A percentile compares a stretch with the other conserved stretches of the same genome.
Evolutionary conservation across 192 early-diverging fungal species (phyloP).

Genomic region (Geosiphon pyriformis): DNA sequence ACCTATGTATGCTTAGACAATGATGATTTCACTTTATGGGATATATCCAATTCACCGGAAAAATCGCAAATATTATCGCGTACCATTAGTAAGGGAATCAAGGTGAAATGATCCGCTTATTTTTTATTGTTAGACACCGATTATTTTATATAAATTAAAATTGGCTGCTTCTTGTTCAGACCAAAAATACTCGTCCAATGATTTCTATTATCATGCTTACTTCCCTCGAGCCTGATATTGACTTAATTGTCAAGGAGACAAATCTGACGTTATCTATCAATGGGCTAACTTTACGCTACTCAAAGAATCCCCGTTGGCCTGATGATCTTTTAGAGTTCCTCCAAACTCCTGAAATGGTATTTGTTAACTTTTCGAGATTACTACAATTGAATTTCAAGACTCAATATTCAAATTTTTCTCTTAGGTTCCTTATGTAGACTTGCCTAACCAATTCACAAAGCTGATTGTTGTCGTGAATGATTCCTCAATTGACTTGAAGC

Average conservation of each 20-base stretch:
- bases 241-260: conserved; percentile 54
- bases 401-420: not conserved
- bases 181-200: conserved; percentile 51
- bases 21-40: conserved; percentile 42
- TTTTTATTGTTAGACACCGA: no score
- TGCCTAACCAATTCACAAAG: conserved; percentile 52
- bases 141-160: no score
- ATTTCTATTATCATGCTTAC: conserved; percentile 51
- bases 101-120: no score
- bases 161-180: conserved; percentile 28
- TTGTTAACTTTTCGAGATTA: conserved; percentile 24
- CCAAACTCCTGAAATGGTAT: conserved; percentile 45
- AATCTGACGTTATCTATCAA: conserved; percentile 41
- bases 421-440: conserved; percentile 38
- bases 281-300: conserved; percentile 45
- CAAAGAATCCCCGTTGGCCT: conserved; percentile 35
- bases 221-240: conserved; percentile 41
- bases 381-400: no score
- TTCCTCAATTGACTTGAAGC: conserved; percentile 56
- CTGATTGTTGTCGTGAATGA: conserved; percentile 53
- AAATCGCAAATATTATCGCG: conserved; percentile 35
- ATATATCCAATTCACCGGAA: conserved; percentile 31
- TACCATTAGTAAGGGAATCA: conserved; percentile 39
- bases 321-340: conserved; percentile 53
- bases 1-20: conserved; percentile 47